Evolutionary conservation across 2,329 filamentous ascomycete genomes (phyloP), one percentile per base, ranked within the genome.

Genomic region (Venturia oleaginea): DNA sequence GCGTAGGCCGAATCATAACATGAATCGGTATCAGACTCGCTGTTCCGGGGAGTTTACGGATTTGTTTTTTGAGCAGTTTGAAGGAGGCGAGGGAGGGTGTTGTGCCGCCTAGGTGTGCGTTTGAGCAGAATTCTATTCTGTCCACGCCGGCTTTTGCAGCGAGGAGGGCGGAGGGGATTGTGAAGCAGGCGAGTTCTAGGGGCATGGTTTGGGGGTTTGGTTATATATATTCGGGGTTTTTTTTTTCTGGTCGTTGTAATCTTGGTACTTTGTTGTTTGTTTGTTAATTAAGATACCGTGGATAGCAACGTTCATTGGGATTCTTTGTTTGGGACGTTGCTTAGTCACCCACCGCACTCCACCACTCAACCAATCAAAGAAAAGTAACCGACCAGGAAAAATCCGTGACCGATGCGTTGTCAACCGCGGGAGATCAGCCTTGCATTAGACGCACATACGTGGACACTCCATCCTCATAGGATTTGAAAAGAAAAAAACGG

Each of bases 1-100:
- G 77, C 0, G n/a, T n/a, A n/a, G 82, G 80, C 1, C 83, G 76
- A 64, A 84, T 79, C 81, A 85, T 84, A 38, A 81, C 73, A 66
- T 80, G 77, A 22, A 84, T 72, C 0, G 81, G 80, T 55, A 78
- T 75, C 27, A 15, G 11, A 27, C 3, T 27, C 11, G 22, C 46
- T 2, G 11, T 27, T 1, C 46, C 22, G 22, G 46, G 22, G 2
- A 51, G 11, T 2, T 8, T 15, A 11, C 46, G 51, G 30, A 34
- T 19, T 6, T 1, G 4, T 34, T 32, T 17, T 60, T 43, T 60
- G 32, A 63, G n/a, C n/a, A 19, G 2, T 2, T 22, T 17, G 22
- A 64, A 55, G 24, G 6, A 4, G 5, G 32, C 2, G 1, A 32
- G 13, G 5, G 54, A n/a, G 3, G 63, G 63, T 13, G 63, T 64